Percentiles rank a stretch among this genome's conserved stretches.
Conservation (phyloP, 345 rosid genomes). For the Citrus inodora region DNA sequence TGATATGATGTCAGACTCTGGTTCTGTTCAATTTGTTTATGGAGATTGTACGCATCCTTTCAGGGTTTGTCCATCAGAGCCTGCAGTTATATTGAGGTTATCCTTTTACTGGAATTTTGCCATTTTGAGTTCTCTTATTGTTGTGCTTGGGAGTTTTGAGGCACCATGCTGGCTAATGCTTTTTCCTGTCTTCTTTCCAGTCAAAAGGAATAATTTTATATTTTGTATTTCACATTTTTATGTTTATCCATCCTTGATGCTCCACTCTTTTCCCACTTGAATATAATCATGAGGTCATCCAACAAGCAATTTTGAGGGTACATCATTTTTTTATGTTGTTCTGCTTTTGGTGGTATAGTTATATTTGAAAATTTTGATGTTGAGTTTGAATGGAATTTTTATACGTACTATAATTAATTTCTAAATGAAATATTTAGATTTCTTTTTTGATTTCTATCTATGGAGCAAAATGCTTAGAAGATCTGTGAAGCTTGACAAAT, state of each 20-base stretch:
- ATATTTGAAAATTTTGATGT: too few relatives aligned
- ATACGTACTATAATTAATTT: not conserved
- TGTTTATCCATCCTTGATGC: not conserved
- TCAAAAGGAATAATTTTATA: not conserved
- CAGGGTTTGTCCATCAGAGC: slow-evolving; percentile 54
- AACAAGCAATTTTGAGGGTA: not conserved
- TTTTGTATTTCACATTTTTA: not conserved
- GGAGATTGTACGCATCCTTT: slow-evolving; percentile 84
- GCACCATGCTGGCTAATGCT: not conserved
- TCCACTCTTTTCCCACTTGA: not conserved
- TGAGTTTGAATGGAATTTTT: not conserved
- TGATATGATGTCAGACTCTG: slow-evolving; percentile 49
- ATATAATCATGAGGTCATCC: not conserved
- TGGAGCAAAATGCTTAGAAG: not conserved
- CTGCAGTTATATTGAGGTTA: slow-evolving; percentile 78
- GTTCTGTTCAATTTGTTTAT: slow-evolving; percentile 65
- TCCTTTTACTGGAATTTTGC: not conserved
- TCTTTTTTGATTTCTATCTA: not conserved
- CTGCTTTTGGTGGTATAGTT: not conserved
- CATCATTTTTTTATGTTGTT: not conserved
- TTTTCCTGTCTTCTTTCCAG: not conserved
- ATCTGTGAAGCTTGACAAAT: not conserved
- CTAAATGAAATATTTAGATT: not conserved
- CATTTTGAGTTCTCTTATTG: not conserved
- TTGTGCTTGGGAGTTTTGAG: not conserved